Evolutionary conservation across 1,284 basidiomycete genomes (phyloP).

Genomic region (Blastosporella zonata): DNA sequence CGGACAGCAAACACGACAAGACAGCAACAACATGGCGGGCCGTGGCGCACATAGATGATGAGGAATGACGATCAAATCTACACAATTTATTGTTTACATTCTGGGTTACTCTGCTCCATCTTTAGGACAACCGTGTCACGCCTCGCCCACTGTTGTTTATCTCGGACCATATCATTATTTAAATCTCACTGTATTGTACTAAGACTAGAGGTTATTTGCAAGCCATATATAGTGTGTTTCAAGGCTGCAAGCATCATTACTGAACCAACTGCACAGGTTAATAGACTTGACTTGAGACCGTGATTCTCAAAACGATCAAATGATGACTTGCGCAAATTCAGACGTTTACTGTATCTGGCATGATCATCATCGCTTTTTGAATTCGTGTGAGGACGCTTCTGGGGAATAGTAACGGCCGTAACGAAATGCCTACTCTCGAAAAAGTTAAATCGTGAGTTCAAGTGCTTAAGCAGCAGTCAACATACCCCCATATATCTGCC

Average conservation of each 20-base stretch:
- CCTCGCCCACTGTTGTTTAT: conserved; percentile 1
- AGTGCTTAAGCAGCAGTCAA: too few species aligned
- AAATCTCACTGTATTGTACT: conserved; percentile 17
- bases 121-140: not conserved
- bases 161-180: not conserved
- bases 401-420: not conserved
- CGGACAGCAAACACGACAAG: conserved; percentile 25
- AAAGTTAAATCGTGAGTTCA: too few species aligned
- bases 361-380: not conserved
- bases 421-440: not conserved
- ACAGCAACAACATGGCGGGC: conserved; percentile 36
- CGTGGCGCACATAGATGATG: conserved; percentile 40
- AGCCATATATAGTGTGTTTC: too few species aligned
- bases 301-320: too few species aligned
- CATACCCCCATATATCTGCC: too few species aligned
- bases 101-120: conserved; percentile 7
- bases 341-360: not conserved
- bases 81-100: not conserved
- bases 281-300: too few species aligned
- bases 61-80: not conserved
- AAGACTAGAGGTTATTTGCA: conserved; percentile 1
- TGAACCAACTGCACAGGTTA: too few species aligned
- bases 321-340: too few species aligned
- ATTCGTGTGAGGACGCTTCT: not conserved
- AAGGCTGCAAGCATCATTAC: too few species aligned